Evolutionary conservation across 2,329 filamentous ascomycete genomes (phyloP), one percentile per base, ranked within the genome.

Genomic region (Phaeomoniella chlamydospora): DNA sequence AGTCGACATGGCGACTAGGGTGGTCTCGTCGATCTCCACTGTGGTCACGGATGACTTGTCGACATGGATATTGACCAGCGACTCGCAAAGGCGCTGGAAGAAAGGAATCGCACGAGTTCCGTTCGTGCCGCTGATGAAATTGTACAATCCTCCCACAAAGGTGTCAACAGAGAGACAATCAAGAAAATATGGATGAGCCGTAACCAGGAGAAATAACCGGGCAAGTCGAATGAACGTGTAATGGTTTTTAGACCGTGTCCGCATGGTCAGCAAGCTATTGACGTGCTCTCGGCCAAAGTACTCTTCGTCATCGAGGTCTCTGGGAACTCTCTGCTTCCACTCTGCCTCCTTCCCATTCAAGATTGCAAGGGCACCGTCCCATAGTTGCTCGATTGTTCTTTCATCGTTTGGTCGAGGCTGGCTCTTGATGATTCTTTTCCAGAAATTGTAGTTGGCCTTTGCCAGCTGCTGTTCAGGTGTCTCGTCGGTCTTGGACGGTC

Each of bases 111-210:
- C 55, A 22, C 49, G 41, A 2, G 39, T 45, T 10, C 54, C 53
- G 33, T 51, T 48, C 11, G 41, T 44, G 6, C 55, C 54, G 33
- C 49, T 43, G 16, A 60, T 46, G 39, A 53, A 56, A 13, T 51
- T 56, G 40, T 58, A 58, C 4, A 60, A 31, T 5, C 34, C 38
- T 10, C 52, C 51, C 4, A 59, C 49, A 18, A 43, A 47, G 2
- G 51, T 57, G 38, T 60, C 54, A 1, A 57, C 41, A 3, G 54
- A 47, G 6, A 59, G 45, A 33, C 50, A 54, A 18, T 55, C 47
- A 10, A 60, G 36, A 12, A 59, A 35, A 3, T 49, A 41, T 4
- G 43, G 32, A 39, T 61, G 55, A 1, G 56, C 54, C 2, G 59
- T 47, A 1, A 52, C 49, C 5, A 31, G 29, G 16, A 53, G 41